These are phyloP conservation scores for Xylaria multiplex DNA, from an alignment of 2,329 filamentous ascomycete species.

Conservation along the genomic window DNA sequence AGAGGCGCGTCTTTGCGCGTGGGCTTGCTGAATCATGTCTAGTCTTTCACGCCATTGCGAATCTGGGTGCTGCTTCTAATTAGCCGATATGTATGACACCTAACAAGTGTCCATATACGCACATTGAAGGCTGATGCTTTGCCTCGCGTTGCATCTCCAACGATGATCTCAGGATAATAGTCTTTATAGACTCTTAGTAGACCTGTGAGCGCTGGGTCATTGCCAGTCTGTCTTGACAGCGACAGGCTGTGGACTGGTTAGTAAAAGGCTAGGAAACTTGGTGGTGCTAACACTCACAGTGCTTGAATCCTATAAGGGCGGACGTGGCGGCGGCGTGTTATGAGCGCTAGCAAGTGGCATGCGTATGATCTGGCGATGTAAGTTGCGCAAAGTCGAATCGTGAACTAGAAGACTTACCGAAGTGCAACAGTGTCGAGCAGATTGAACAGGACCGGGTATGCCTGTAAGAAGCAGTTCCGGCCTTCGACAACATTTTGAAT, in stretches of 20 bases:
- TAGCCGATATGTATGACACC: constrained; percentile 40
- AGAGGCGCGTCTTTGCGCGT: constrained; percentile 60
- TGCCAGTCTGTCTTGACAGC: constrained; percentile 69
- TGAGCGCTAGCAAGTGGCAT: constrained; percentile 80
- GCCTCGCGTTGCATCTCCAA: constrained; percentile 72
- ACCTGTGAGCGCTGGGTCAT: constrained; percentile 78
- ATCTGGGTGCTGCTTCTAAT: constrained; percentile 71
- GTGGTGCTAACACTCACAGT: constrained; percentile 59
- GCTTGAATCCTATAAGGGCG: constrained; percentile 84
- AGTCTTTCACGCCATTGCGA: constrained; percentile 76
- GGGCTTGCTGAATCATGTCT: constrained; percentile 70
- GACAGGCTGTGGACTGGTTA: constrained; percentile 57
- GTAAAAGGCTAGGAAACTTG: neutral
- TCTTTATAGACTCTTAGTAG: constrained; percentile 87
- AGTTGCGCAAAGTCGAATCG: constrained; percentile 27
- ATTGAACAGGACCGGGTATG: constrained; percentile 82
- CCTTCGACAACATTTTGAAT: constrained; percentile 77
- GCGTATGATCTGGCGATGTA: constrained; percentile 61
- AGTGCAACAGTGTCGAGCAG: constrained; percentile 83
- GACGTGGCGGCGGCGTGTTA: constrained; percentile 84
- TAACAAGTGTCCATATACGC: constrained; percentile 26
- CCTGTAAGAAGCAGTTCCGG: constrained; percentile 69
- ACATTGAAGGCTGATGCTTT: constrained; percentile 71
- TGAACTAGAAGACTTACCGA: constrained; percentile 57
- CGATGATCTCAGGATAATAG: constrained; percentile 88